phyloP scores from a whole-genome alignment of 1,284 basidiomycete species.

The Pterula multifida region DNA sequence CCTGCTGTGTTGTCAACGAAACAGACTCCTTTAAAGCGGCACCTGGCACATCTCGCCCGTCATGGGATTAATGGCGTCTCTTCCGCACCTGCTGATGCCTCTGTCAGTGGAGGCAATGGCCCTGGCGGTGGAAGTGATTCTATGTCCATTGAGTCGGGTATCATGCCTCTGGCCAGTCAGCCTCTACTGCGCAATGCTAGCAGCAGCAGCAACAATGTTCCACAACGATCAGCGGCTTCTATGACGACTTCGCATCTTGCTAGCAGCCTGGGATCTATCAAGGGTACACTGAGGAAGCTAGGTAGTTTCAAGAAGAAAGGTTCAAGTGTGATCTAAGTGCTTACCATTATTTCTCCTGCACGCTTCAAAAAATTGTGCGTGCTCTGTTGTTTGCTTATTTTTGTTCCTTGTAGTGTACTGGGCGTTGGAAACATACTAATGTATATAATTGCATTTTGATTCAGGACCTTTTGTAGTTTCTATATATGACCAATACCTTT shows the following conservation, averaged over 20 bases:
- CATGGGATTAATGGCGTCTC: constrained; percentile 73
- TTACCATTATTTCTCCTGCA: background rate
- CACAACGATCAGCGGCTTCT: constrained; percentile 15
- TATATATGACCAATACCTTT: too few relatives aligned
- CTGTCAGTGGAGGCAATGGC: background rate
- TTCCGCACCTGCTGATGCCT: constrained; percentile 51
- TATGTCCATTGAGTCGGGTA: constrained; percentile 40
- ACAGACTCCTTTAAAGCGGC: constrained; percentile 65
- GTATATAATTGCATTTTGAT: too few relatives aligned
- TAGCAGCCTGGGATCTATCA: constrained; percentile 26
- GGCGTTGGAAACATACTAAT: too few relatives aligned
- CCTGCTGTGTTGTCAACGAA: constrained; percentile 26
- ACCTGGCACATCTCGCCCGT: constrained; percentile 64
- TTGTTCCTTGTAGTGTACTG: too few relatives aligned
- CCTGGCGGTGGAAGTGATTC: constrained; percentile 35
- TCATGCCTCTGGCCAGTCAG: constrained; percentile 41
- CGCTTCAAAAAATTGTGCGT: background rate
- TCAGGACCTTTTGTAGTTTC: too few relatives aligned
- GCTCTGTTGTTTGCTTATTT: too few relatives aligned
- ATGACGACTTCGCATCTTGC: constrained; percentile 21
- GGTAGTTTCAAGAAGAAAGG: background rate
- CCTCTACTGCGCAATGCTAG: constrained; percentile 31
- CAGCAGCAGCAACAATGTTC: constrained; percentile 14
- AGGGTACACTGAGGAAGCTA: constrained; percentile 11
- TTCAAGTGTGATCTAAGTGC: too few relatives aligned